Evolutionary conservation across 208 protist species (phyloP).

Genomic region (Trypanosoma congolense): DNA sequence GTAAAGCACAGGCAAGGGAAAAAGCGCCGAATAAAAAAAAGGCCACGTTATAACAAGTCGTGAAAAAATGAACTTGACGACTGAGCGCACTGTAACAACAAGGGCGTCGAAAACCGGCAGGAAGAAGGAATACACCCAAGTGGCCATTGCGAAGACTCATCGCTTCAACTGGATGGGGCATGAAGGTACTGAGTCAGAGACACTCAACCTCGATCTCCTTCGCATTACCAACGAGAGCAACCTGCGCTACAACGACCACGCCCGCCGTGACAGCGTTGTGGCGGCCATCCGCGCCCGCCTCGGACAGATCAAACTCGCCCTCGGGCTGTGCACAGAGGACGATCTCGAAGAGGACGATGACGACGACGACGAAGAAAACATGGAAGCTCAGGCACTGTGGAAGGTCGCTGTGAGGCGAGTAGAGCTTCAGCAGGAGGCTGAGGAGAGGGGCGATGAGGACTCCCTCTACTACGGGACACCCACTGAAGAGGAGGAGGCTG

Average conservation of each 20-base stretch:
- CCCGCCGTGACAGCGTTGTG: constrained; percentile 51
- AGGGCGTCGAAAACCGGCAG: not conserved
- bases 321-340: constrained; percentile 46
- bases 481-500: constrained; percentile 11
- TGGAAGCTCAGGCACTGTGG: constrained; percentile 12
- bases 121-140: constrained; percentile 1
- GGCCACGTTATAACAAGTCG: no score
- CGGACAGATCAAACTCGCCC: constrained; percentile 69
- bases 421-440: constrained; percentile 32
- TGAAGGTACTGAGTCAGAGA: constrained; percentile 63
- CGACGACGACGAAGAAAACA: constrained; percentile 22
- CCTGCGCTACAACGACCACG: constrained; percentile 55
- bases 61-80: no score
- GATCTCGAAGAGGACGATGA: constrained; percentile 11
- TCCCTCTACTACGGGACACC: constrained; percentile 8
- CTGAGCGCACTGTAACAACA: not conserved
- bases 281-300: constrained; percentile 58
- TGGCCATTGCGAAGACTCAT: constrained; percentile 52
- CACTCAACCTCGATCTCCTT: constrained; percentile 39
- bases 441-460: constrained; percentile 17
- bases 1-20: no score
- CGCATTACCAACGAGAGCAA: constrained; percentile 19
- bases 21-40: no score
- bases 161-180: constrained; percentile 88
- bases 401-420: constrained; percentile 19